Evolutionary conservation across 2,329 filamentous ascomycete genomes (phyloP).

Genomic region (Didymella pinodella): DNA sequence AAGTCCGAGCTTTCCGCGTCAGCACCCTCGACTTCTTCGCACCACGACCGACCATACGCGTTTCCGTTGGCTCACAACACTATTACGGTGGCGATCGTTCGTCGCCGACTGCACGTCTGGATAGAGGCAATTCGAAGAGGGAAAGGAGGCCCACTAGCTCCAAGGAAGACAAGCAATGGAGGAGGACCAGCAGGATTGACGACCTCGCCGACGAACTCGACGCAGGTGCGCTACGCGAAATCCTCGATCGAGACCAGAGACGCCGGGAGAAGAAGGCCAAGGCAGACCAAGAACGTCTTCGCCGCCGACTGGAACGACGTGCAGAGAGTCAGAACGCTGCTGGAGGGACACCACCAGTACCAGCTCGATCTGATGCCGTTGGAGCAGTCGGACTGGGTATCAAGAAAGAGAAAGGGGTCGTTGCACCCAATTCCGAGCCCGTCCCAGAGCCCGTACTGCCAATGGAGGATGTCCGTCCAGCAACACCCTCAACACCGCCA

Average conservation of each 20-base stretch:
- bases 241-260: constrained; percentile 88
- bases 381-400: constrained; percentile 61
- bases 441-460: constrained; percentile 55
- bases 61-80: constrained; percentile 70
- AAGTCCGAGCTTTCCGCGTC: constrained; percentile 79
- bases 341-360: constrained; percentile 63
- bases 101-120: constrained; percentile 53
- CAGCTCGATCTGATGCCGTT: constrained; percentile 61
- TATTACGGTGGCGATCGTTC: constrained; percentile 51
- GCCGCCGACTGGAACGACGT: constrained; percentile 69
- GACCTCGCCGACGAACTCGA: constrained; percentile 84
- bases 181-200: constrained; percentile 68
- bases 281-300: constrained; percentile 71
- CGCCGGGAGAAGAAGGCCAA: constrained; percentile 77
- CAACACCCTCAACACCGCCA: constrained; percentile 44
- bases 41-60: constrained; percentile 83
- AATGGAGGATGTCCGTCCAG: constrained; percentile 58
- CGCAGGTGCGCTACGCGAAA: constrained; percentile 81
- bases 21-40: constrained; percentile 82
- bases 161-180: constrained; percentile 58
- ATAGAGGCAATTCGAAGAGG: constrained; percentile 59
- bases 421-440: constrained; percentile 57
- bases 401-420: constrained; percentile 59
- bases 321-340: constrained; percentile 69
- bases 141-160: constrained; percentile 60